Evolutionary conservation across 2,329 filamentous ascomycete genomes (phyloP).

Genomic region (Aspergillus candidus): DNA sequence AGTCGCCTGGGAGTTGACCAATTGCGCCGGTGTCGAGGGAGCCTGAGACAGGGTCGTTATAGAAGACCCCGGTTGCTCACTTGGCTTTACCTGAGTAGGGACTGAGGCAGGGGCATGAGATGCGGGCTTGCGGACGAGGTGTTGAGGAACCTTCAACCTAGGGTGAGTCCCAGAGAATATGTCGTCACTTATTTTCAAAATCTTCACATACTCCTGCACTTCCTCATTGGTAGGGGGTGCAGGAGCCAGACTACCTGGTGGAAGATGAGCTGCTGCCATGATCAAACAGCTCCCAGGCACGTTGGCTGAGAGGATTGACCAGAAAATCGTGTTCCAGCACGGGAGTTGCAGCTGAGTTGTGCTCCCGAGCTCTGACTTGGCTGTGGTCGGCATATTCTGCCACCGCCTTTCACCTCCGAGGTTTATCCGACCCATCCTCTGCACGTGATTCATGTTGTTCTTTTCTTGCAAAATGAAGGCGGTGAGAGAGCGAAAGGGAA

Average conservation of each 20-base stretch:
- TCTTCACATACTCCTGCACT: constrained; percentile 67
- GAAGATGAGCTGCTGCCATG: constrained; percentile 32
- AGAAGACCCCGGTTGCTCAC: constrained; percentile 13
- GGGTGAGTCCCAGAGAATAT: constrained; percentile 67
- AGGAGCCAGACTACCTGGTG: constrained; percentile 24
- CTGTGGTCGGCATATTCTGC: too few species aligned
- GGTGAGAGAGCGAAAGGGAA: too few species aligned
- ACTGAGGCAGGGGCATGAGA: constrained; percentile 26
- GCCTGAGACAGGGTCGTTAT: constrained; percentile 11
- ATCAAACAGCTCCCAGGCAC: constrained; percentile 11
- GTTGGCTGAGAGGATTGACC: too few species aligned
- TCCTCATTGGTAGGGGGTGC: constrained; percentile 45
- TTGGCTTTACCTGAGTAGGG: constrained; percentile 24
- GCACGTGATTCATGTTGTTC: too few species aligned
- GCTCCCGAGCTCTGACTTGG: too few species aligned
- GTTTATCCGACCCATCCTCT: too few species aligned
- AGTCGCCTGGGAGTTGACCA: constrained; percentile 15
- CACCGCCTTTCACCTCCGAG: too few species aligned
- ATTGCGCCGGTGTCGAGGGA: constrained; percentile 15
- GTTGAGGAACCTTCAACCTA: constrained; percentile 52
- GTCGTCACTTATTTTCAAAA: constrained; percentile 72
- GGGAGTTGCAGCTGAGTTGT: too few species aligned
- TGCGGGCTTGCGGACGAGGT: constrained; percentile 42
- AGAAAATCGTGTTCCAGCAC: too few species aligned
- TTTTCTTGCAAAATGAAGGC: too few species aligned